Evolutionary conservation across 768 basidiomycete species (phyloP).

Genomic region (Suillus lakei): DNA sequence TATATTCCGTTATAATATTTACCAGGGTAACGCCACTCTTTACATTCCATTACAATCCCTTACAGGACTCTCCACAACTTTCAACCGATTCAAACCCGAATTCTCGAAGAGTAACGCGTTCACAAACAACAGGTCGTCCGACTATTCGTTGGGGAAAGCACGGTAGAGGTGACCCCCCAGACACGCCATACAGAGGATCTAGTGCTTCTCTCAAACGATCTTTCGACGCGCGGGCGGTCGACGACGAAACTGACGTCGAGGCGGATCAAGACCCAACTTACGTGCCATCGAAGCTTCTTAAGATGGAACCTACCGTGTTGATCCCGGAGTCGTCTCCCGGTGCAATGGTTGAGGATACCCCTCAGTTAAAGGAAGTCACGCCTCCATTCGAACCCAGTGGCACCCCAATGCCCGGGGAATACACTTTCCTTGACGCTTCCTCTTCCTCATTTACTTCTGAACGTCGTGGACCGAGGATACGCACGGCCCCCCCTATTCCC

Average conservation of each 20-base stretch:
- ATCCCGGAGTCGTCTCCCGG: conserved; percentile 32
- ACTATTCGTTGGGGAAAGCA: conserved; percentile 40
- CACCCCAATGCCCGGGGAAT: conserved; percentile 37
- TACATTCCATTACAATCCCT: conserved; percentile 14
- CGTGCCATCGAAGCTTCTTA: conserved; percentile 35
- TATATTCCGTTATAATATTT: conserved; percentile 33
- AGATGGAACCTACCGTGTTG: conserved; percentile 29
- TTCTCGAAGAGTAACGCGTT: conserved; percentile 36
- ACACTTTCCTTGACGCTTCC: conserved; percentile 39
- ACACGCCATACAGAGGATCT: conserved; percentile 26
- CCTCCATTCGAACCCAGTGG: conserved; percentile 15
- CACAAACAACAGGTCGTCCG: conserved; percentile 38
- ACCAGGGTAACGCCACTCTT: conserved; percentile 33
- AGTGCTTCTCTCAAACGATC: conserved; percentile 34
- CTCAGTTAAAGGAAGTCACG: conserved; percentile 15
- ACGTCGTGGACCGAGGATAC: conserved; percentile 52
- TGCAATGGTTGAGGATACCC: conserved; percentile 32
- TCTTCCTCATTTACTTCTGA: conserved; percentile 43
- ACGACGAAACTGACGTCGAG: conserved; percentile 39
- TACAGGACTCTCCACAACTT: conserved; percentile 24
- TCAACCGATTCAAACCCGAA: conserved; percentile 28
- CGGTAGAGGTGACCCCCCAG: conserved; percentile 33
- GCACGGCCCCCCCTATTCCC: conserved; percentile 65
- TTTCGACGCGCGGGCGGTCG: conserved; percentile 40
- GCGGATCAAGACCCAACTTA: conserved; percentile 20